A percentile compares a stretch with the other conserved stretches of the same genome.
Evolutionary conservation across 768 basidiomycete species (phyloP).

Genomic region (Pleurotus salmoneostramineus): DNA sequence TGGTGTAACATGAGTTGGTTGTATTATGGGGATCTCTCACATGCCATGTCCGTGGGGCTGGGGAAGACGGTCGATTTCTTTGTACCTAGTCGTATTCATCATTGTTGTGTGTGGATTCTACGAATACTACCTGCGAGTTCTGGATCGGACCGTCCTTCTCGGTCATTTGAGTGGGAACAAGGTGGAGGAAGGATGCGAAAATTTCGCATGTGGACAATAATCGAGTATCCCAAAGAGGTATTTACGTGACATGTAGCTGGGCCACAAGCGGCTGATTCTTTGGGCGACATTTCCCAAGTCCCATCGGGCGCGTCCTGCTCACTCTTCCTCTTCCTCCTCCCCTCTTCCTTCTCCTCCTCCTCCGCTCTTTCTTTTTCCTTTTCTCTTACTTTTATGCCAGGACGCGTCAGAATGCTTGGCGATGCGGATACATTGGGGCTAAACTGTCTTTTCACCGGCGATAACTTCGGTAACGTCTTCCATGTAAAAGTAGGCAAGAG

Average conservation of each 20-base stretch:
- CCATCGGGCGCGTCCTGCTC: constrained; percentile 7
- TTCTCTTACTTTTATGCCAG: neutral
- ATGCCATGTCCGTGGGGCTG: neutral
- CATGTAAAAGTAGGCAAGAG: constrained; percentile 5
- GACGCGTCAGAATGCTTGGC: constrained; percentile 7
- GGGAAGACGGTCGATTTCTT: neutral
- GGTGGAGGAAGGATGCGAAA: neutral
- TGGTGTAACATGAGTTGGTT: neutral
- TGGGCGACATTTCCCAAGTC: constrained; percentile 1
- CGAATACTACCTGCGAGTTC: constrained; percentile 4
- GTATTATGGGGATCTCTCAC: constrained; percentile 6
- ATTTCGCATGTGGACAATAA: neutral
- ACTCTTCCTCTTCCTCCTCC: neutral
- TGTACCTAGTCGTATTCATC: constrained; percentile 7
- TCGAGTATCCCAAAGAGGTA: constrained; percentile 2
- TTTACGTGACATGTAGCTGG: constrained; percentile 4
- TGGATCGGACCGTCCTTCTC: neutral
- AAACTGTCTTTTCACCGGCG: constrained; percentile 5
- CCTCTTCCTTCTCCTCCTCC: neutral
- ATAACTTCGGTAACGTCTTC: constrained; percentile 1
- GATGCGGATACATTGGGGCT: constrained; percentile 3
- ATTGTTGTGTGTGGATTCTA: constrained; percentile 9
- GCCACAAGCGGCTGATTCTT: constrained; percentile 7
- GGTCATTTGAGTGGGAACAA: neutral
- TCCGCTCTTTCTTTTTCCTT: neutral